Evolutionary conservation across 306 rosid genomes (phyloP), one percentile per base, ranked within the genome.

Genomic region (Dalbergia cultrata): DNA sequence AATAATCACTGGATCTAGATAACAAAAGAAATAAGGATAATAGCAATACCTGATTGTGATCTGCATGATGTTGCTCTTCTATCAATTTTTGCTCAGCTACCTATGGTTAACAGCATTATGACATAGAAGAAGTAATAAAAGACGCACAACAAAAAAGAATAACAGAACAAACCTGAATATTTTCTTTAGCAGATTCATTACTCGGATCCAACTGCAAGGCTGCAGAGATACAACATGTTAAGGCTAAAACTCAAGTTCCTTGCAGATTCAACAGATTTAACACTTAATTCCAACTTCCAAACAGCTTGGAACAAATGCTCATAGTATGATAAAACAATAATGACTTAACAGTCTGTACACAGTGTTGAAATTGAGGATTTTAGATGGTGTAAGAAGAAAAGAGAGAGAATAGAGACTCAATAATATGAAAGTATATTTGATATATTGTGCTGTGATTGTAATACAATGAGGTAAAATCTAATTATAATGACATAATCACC

Each of bases 121-220:
- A 67, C 69, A 70, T 52, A 21, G 70, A 74, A 72, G 72, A 75
- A 70, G 56, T 53, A 53, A 61, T 8, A 43, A 66, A 68, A 67
- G 44, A 77, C 56, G 61, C 53, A 21, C 13, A 79, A 68, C 16
- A 60, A 54, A 60, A 82, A 66, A 43, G 58, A 61, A 74, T 33
- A 59, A 33, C 35, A 65, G 87, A 76, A 88, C 93, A 77, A 76
- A 95, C 99, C 92, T 62, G 84, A 47, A 92, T 85, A 84, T 95
- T 95, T 83, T 95, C 99, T 84, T 81, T 89, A 86, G 90, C 92
- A 84, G 91, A 80, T 75, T 91, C 95, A 41, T 92, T 95, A 83
- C 70, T 86, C 47, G 97, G 99, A 86, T 95, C 97, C 93, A 92
- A 84, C 72, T 69, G 90, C 93, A 95, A 81, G 71, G 97, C 99